Evolutionary conservation across 805 yeast species (phyloP).

Genomic region (Hanseniaspora taiwanica): DNA sequence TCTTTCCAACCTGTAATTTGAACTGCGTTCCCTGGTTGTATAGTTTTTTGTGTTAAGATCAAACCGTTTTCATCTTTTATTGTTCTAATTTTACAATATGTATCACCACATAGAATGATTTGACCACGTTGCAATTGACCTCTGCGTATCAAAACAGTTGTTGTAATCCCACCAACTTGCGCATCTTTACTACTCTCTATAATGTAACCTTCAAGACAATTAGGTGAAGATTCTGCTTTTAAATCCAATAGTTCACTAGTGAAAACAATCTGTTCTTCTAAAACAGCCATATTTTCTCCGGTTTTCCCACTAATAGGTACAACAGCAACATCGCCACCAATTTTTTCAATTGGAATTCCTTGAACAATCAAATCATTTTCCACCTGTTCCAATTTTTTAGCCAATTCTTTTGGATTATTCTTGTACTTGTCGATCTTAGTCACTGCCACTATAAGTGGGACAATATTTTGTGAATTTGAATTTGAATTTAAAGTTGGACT

Average conservation of each 20-base stretch:
- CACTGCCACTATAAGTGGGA: conserved; percentile 75
- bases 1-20: conserved; percentile 92
- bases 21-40: conserved; percentile 70
- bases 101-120: conserved; percentile 71
- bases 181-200: conserved; percentile 73
- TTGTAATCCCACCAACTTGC: conserved; percentile 74
- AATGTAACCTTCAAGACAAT: conserved; percentile 61
- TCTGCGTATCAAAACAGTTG: conserved; percentile 71
- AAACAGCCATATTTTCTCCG: conserved; percentile 76
- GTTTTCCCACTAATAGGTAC: conserved; percentile 81
- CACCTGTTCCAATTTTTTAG: conserved; percentile 62
- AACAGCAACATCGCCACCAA: conserved; percentile 90
- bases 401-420: conserved; percentile 20
- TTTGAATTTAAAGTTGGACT: not conserved
- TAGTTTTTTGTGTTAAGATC: conserved; percentile 43
- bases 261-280: conserved; percentile 81
- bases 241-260: conserved; percentile 75
- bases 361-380: conserved; percentile 61
- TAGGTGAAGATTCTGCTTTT: conserved; percentile 34
- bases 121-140: conserved; percentile 64
- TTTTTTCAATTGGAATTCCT: conserved; percentile 78
- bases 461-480: conserved; percentile 1
- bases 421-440: conserved; percentile 71
- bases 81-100: conserved; percentile 73
- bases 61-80: conserved; percentile 66